Percentiles rank a stretch among this genome's conserved stretches.
Conservation (phyloP, 2,329 filamentous ascomycete species). For the Nothopassalora personata region DNA sequence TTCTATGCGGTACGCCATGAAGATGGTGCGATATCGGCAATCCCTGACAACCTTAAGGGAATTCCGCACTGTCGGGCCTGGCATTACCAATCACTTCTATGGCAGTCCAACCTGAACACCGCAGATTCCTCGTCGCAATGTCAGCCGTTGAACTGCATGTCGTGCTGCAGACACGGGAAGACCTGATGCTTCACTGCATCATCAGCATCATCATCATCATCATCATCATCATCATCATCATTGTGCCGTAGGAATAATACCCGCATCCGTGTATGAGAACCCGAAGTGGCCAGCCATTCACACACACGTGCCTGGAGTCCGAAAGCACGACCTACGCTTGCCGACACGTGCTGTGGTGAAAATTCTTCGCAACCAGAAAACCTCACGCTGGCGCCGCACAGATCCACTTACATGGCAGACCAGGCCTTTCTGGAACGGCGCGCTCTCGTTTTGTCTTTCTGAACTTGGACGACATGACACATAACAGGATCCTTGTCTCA, state of each 20-base stretch:
- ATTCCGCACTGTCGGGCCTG: too few relatives aligned
- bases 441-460: conserved; percentile 5
- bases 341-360: conserved; percentile 1
- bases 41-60: too few relatives aligned
- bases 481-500: not conserved
- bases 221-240: conserved; percentile 5
- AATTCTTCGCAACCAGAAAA: conserved; percentile 1
- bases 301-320: not conserved
- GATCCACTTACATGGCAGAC: conserved; percentile 4
- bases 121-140: too few relatives aligned
- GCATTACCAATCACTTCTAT: too few relatives aligned
- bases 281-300: not conserved
- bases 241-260: not conserved
- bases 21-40: too few relatives aligned
- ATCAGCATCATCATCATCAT: too few relatives aligned
- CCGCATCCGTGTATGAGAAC: not conserved
- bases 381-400: not conserved
- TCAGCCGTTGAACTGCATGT: too few relatives aligned
- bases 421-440: not conserved
- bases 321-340: not conserved
- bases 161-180: too few relatives aligned
- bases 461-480: conserved; percentile 7
- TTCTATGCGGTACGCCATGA: too few relatives aligned
- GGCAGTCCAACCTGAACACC: too few relatives aligned
- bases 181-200: not conserved